Evolutionary conservation across 148 eudicot species (phyloP), one percentile per base, ranked within the genome.

Genomic region (Linanthus parryae): DNA sequence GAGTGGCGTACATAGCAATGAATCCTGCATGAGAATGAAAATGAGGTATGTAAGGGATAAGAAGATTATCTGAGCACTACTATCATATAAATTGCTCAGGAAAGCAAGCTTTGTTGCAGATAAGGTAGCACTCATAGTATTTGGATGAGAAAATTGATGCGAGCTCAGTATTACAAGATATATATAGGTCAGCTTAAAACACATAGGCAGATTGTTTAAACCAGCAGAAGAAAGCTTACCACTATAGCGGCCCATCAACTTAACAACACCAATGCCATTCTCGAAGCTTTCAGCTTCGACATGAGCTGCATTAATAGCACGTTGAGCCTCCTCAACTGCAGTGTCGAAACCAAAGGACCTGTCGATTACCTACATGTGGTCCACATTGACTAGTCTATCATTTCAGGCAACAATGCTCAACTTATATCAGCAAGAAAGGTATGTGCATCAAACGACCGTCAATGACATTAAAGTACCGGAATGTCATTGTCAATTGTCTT

Each of bases 401-500:
- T 33, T 51, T n/a, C n/a, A n/a, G n/a, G n/a, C n/a, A 46, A 46
- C 15, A 17, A 46, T 12, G 2, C 17, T 20, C 20, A 8, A 43
- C 2, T 43, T 6, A 20, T n/a, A 19, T 44, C 48, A 44, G 1
- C 14, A 31, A n/a, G n/a, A n/a, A n/a, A n/a, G n/a, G n/a, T n/a
- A n/a, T n/a, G n/a, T n/a, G n/a, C n/a, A n/a, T n/a, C n/a, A n/a
- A n/a, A n/a, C n/a, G n/a, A n/a, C n/a, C n/a, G n/a, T n/a, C n/a
- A n/a, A n/a, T n/a, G n/a, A n/a, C n/a, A n/a, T n/a, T n/a, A n/a
- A 59, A 38, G 15, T 67, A 78, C 83, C 49, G 79, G 79, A 62
- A 73, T 78, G 52, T 78, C 79, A 70, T 77, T 77, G 58, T 77
- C 83, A 43, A 77, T 77, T 37, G 79, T 66, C 72, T 77, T 77